Evolutionary conservation across 495 filamentous ascomycete species (phyloP), one percentile per base, ranked within the genome.

Genomic region (Lasiosphaeris hirsuta): DNA sequence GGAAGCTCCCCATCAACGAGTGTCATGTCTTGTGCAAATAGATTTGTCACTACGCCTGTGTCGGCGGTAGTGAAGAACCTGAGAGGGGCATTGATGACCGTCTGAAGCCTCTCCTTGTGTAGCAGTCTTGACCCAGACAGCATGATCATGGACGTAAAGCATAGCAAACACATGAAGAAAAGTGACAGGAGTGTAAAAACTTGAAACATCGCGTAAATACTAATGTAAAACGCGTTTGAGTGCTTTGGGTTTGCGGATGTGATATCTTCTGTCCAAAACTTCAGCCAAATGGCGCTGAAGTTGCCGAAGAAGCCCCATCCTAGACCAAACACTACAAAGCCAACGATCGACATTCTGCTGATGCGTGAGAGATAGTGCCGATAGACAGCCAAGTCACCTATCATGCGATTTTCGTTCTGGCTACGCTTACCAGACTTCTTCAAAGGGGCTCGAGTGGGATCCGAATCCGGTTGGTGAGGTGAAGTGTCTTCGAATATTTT

Each of bases 21-120:
- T 2, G 60, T 61, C 62, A 75, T 67, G 44, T 74, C 73, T 57
- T 75, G 72, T 10, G 70, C 70, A 51, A 75, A 75, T 5, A 70
- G 57, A 40, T 75, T 75, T 4, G 69, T 58, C 0, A 63, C 65
- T 0, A 61, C 51, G 4, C 66, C 66, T 1, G 55, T 67, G 37
- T 69, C 66, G 2, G 65, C 63, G 2, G 38, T 57, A 0, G 59
- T 58, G 46, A 68, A 68, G 56, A 68, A 68, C 14, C 35, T 58
- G 2, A 68, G 48, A 6, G 65, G 65, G 3, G 65, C 65, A 5
- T 56, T 56, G 33, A 66, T 63, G 40, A 66, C 60, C 1, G 63
- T 66, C 10, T n/a, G 38, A 0, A 69, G 57, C 0, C 57, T 45
- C 45, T 64, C 63, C 0, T 37, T 10, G 53, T 69, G 66, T 0